These are phyloP conservation scores for Pseudoturritis turrita DNA, from an alignment of 345 rosid genomes.

Conservation along the genomic window DNA sequence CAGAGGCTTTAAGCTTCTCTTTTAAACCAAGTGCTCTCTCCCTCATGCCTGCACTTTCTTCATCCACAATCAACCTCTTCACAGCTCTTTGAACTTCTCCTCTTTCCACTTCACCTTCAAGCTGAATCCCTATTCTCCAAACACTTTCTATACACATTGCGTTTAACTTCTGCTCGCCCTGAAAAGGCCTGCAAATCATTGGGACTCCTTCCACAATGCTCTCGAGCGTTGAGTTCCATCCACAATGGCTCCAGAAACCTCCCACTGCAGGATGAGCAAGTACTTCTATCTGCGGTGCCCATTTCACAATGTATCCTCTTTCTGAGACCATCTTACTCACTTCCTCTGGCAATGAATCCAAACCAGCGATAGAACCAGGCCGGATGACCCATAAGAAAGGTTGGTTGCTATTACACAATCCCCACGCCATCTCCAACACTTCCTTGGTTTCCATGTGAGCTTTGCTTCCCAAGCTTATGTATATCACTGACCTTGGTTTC, in stretches of 20 bases:
- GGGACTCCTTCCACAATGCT: constrained; percentile 35
- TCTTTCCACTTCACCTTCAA: constrained; percentile 12
- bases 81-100: not conserved
- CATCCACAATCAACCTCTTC: not conserved
- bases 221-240: constrained; percentile 38
- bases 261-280: constrained; percentile 27
- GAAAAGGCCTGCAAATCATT: constrained; percentile 32
- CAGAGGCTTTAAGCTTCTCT: not conserved
- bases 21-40: not conserved
- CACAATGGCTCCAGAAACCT: constrained; percentile 37
- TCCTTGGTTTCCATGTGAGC: constrained; percentile 21
- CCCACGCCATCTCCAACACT: constrained; percentile 31
- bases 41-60: constrained; percentile 16
- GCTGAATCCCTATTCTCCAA: constrained; percentile 10
- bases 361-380: not conserved
- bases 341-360: constrained; percentile 16
- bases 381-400: constrained; percentile 36
- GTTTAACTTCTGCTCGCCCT: constrained; percentile 31
- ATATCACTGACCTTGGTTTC: constrained; percentile 41
- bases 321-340: constrained; percentile 1
- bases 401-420: constrained; percentile 24
- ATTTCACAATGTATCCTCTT: constrained; percentile 25
- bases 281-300: constrained; percentile 33
- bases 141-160: constrained; percentile 15
- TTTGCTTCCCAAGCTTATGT: constrained; percentile 57